phyloP scores from a whole-genome alignment of 2,329 filamentous ascomycete genomes.

The Pseudopyricularia javanii region DNA sequence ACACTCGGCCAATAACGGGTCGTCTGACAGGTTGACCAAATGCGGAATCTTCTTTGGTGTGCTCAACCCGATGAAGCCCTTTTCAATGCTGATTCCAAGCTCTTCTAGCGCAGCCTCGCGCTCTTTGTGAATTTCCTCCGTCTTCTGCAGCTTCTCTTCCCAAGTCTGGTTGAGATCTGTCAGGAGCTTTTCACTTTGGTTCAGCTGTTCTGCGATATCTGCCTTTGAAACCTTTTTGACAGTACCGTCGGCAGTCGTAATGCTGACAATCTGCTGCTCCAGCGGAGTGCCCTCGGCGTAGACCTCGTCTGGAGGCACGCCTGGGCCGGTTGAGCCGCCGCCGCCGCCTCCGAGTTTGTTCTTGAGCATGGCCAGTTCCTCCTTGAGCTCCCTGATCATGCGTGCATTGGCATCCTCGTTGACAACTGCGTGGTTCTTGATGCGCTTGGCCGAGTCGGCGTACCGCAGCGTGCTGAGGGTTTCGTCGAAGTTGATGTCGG shows the following conservation, averaged over 20 bases:
- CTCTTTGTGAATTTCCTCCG: slow-evolving; percentile 95
- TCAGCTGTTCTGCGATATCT: slow-evolving; percentile 92
- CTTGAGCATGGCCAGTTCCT: slow-evolving; percentile 76
- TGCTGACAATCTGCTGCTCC: slow-evolving; percentile 93
- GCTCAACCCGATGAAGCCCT: slow-evolving; percentile 88
- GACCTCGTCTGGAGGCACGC: slow-evolving; percentile 58
- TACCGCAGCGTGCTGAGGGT: slow-evolving; percentile 93
- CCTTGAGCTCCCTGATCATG: slow-evolving; percentile 97
- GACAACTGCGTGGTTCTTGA: slow-evolving; percentile 85
- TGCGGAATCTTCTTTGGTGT: slow-evolving; percentile 99
- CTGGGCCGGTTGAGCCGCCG: slow-evolving; percentile 31
- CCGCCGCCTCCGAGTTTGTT: slow-evolving; percentile 59
- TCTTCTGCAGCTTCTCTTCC: slow-evolving; percentile 87
- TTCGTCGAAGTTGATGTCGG: slow-evolving; percentile 74
- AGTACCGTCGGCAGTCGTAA: slow-evolving; percentile 71
- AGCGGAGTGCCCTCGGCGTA: slow-evolving; percentile 87
- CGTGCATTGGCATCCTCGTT: slow-evolving; percentile 98
- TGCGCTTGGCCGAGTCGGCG: slow-evolving; percentile 93
- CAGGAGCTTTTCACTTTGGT: slow-evolving; percentile 91
- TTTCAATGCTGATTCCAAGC: slow-evolving; percentile 96
- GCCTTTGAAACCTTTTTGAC: slow-evolving; percentile 96
- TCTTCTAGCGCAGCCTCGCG: slow-evolving; percentile 91
- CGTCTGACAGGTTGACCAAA: slow-evolving; percentile 93
- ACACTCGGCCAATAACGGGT: slow-evolving; percentile 87
- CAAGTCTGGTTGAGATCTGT: slow-evolving; percentile 96